These are phyloP conservation scores for Leptosphaerulina australis DNA, from an alignment of 2,329 filamentous ascomycete species.

Conservation along the genomic window DNA sequence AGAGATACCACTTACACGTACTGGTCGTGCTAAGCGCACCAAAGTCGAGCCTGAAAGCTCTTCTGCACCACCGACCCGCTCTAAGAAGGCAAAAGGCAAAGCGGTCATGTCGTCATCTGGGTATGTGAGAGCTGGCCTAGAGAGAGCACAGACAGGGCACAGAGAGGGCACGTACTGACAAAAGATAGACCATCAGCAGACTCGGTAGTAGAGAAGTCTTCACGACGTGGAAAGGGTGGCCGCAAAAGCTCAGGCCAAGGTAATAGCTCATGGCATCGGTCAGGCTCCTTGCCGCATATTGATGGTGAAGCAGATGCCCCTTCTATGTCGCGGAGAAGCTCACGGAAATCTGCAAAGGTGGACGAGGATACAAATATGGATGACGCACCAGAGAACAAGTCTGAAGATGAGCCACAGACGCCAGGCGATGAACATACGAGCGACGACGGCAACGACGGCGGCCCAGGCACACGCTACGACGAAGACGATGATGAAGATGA, in stretches of 20 bases:
- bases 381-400: slow-evolving; percentile 67
- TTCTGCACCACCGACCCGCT: slow-evolving; percentile 48
- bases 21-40: slow-evolving; percentile 56
- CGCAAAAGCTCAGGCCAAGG: slow-evolving; percentile 70
- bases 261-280: slow-evolving; percentile 37
- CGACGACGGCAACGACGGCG: slow-evolving; percentile 61
- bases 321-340: slow-evolving; percentile 41
- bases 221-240: slow-evolving; percentile 76
- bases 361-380: slow-evolving; percentile 75
- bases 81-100: slow-evolving; percentile 65
- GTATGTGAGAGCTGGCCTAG: slow-evolving; percentile 55
- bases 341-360: slow-evolving; percentile 47
- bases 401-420: slow-evolving; percentile 54
- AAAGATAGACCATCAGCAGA: slow-evolving; percentile 64
- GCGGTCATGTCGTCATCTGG: slow-evolving; percentile 74
- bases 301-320: slow-evolving; percentile 33
- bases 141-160: slow-evolving; percentile 4
- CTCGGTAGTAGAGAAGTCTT: slow-evolving; percentile 68
- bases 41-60: slow-evolving; percentile 67
- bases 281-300: slow-evolving; percentile 32
- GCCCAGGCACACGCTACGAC: slow-evolving; percentile 55
- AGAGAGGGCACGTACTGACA: slow-evolving; percentile 27
- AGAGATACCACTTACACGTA: slow-evolving; percentile 43
- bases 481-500: slow-evolving; percentile 60
- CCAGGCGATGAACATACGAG: slow-evolving; percentile 49